Evolutionary conservation across 352 stramenopile genomes (phyloP), one percentile per base, ranked within the genome.

Genomic region (Phytophthora macrochlamydospora): DNA sequence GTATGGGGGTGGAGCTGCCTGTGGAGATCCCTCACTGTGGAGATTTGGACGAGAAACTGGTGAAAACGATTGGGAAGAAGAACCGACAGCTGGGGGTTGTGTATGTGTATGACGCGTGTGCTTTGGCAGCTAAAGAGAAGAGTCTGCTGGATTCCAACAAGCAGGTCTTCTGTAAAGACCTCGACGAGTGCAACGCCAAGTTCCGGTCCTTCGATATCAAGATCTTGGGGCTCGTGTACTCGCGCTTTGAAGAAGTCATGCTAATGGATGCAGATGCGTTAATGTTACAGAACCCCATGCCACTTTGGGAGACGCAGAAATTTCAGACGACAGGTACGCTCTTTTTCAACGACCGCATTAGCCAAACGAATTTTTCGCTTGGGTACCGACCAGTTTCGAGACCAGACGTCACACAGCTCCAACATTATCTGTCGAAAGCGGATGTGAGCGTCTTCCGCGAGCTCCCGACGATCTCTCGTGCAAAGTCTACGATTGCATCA

Each of bases 291-390:
- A 76, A 64, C 51, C 80, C 78, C 24, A 76, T 65, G 64, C 11
- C 56, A 31, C 58, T 87, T 2, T 86, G 74, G 63, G 56, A 75
- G 28, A 69, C 62, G 30, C 44, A 59, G 1, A 69, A 71, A 18
- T 85, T 69, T 37, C 29, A 53, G 24, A 54, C 51, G 13, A 76
- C 72, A 38, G 79, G 79, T 40, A 84, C 77, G 35, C 61, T 86
- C 5, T 86, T 89, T 60, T 86, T 89, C 60, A 70, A 84, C 52
- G 79, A 88, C 62, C 64, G 77, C 29, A 75, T 83, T 51, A 71
- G 70, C 49, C 69, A 77, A 54, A 68, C 69, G 6, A 71, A 62
- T 56, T 62, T 61, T 52, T 77, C 71, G 59, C 56, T 81, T 50
- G 69, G 72, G 2, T 64, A 60, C n/a, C 57, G 65, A 2, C 62